A percentile compares a stretch with the other conserved stretches of the same genome.
Evolutionary conservation across 2,329 filamentous ascomycete species (phyloP).

Genomic region (Beauveria australis): DNA sequence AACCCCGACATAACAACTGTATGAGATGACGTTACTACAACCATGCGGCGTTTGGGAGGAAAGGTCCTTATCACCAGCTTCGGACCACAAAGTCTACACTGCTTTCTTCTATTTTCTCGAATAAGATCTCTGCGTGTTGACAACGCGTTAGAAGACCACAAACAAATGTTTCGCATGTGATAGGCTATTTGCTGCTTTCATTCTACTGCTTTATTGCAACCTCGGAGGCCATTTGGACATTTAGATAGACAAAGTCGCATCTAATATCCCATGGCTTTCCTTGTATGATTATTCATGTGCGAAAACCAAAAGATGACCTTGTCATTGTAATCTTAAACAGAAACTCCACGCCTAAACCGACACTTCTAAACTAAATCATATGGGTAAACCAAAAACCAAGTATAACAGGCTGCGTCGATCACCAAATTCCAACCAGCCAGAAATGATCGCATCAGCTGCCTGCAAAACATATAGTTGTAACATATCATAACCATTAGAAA

Average conservation of each 20-base stretch:
- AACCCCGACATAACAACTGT: slow-evolving; percentile 4
- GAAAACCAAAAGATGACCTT: not conserved
- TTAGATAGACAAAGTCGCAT: slow-evolving; percentile 8
- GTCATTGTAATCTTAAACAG: slow-evolving; percentile 1
- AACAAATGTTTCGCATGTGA: not conserved
- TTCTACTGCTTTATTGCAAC: not conserved
- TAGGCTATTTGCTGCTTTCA: not conserved
- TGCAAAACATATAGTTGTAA: not conserved
- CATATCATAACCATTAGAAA: not conserved
- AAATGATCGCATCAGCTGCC: not conserved
- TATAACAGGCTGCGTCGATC: not conserved
- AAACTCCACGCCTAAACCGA: not conserved
- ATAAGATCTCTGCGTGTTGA: not conserved
- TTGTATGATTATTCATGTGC: not conserved
- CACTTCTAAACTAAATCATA: not conserved
- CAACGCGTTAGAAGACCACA: not conserved
- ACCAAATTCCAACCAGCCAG: not conserved
- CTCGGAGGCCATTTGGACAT: slow-evolving; percentile 5
- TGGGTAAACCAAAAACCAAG: not conserved
- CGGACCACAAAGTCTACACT: slow-evolving; percentile 5
- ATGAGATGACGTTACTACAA: slow-evolving; percentile 7
- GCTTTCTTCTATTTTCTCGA: not conserved
- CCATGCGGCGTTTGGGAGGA: slow-evolving; percentile 10
- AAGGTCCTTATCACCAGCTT: not conserved
- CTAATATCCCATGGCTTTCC: slow-evolving; percentile 8